Evolutionary conservation across 345 rosid species (phyloP).

Genomic region (Moricandia arvensis): DNA sequence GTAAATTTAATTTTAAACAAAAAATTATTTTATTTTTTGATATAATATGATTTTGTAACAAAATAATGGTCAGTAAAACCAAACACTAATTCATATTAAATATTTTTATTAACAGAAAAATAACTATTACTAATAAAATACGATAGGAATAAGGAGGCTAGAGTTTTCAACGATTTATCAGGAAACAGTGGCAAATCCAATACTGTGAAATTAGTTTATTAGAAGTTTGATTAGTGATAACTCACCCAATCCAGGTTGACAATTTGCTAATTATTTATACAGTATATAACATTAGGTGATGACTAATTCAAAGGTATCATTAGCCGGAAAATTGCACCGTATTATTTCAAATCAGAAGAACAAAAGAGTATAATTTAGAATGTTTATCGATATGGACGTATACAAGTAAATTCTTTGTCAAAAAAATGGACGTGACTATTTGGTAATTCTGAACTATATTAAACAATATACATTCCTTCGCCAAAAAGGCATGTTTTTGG

Average conservation of each 20-base stretch:
- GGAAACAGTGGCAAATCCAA: constrained; percentile 35
- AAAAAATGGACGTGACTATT: no score
- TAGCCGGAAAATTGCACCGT: neutral
- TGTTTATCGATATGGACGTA: neutral
- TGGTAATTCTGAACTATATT: neutral
- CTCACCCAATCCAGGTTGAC: constrained; percentile 32
- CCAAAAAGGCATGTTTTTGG: neutral
- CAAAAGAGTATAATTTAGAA: neutral
- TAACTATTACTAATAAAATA: no score
- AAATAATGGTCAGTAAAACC: no score
- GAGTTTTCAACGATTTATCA: constrained; percentile 16
- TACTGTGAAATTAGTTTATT: constrained; percentile 6
- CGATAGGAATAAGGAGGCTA: no score
- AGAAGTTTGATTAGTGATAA: constrained; percentile 21
- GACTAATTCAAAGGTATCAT: constrained; percentile 9
- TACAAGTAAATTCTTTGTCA: no score
- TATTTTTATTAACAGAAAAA: no score
- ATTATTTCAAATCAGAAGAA: neutral
- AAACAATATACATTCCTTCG: neutral
- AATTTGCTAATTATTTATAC: neutral
- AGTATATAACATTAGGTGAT: neutral
- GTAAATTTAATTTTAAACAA: no score
- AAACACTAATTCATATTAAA: no score
- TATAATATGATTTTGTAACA: no score
- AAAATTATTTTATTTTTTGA: no score